Conservation (phyloP, 768 basidiomycete genomes). For the Sarcomyxa edulis region DNA sequence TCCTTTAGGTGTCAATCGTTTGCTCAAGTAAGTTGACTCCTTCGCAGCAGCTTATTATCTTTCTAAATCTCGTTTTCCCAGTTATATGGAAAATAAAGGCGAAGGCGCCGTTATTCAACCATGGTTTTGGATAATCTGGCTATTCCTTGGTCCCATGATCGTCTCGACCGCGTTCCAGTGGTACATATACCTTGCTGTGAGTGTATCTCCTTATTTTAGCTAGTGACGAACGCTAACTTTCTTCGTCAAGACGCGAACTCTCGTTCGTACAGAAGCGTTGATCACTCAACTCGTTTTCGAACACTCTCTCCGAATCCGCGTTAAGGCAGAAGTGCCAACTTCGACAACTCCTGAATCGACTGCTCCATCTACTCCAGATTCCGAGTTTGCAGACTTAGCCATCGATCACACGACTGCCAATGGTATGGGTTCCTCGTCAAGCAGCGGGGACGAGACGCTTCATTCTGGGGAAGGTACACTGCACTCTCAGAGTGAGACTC, state of each 20-base stretch:
- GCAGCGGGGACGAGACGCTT: too few species aligned
- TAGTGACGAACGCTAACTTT: too few species aligned
- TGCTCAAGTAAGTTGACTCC: constrained; percentile 8
- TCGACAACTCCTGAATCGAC: constrained; percentile 5
- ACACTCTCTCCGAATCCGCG: too few species aligned
- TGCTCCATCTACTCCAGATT: too few species aligned
- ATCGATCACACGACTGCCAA: too few species aligned
- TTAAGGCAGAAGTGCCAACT: constrained; percentile 35
- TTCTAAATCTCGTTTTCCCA: constrained; percentile 6
- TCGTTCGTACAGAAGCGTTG: constrained; percentile 37
- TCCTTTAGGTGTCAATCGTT: constrained; percentile 13
- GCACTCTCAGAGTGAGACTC: too few species aligned
- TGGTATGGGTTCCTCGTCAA: too few species aligned
- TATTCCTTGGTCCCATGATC: constrained; percentile 32
- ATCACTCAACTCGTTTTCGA: too few species aligned
- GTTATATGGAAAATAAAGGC: constrained; percentile 40
- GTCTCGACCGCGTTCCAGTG: constrained; percentile 33
- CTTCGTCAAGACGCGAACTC: constrained; percentile 35
- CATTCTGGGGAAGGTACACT: too few species aligned
- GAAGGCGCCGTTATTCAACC: constrained; percentile 37
- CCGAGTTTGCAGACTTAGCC: too few species aligned
- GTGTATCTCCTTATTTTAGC: too few species aligned
- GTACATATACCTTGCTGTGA: constrained; percentile 37
- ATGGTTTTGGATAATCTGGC: constrained; percentile 44
- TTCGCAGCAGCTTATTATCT: not conserved